Percentiles rank a stretch among this genome's conserved stretches.
phyloP scores from a whole-genome alignment of 179 eudicot genomes.

The Beta macrorhiza region DNA sequence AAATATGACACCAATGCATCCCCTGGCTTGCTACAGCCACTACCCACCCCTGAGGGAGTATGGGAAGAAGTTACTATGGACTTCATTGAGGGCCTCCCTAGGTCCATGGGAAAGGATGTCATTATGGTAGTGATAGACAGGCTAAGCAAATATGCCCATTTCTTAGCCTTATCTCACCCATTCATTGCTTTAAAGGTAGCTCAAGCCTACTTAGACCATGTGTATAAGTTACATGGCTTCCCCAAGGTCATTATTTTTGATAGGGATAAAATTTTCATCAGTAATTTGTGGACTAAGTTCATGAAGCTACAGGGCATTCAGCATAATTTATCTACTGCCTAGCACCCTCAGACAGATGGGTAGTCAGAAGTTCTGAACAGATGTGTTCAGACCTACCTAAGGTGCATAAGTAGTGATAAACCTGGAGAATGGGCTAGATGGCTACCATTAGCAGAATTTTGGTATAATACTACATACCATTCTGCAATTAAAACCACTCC shows the following conservation, averaged over 20 bases:
- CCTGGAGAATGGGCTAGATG: not conserved
- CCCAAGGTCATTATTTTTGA: not conserved
- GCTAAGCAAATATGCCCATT: slow-evolving; percentile 5
- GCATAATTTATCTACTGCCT: not conserved
- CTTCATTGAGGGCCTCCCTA: not conserved
- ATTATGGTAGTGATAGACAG: not conserved
- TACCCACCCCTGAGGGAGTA: not conserved
- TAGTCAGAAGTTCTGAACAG: not conserved
- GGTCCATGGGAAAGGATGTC: not conserved
- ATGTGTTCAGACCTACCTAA: not conserved
- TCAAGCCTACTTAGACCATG: not conserved
- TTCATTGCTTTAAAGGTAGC: not conserved
- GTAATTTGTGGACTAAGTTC: not conserved
- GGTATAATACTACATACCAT: too few relatives aligned
- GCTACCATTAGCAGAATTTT: too few relatives aligned
- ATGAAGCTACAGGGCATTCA: not conserved
- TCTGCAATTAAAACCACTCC: too few relatives aligned
- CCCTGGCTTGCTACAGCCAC: not conserved
- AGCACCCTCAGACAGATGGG: not conserved
- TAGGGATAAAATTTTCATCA: not conserved
- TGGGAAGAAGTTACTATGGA: not conserved
- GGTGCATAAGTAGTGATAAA: not conserved
- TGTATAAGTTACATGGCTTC: not conserved
- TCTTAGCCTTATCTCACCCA: not conserved
- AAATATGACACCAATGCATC: not conserved